Conservation (phyloP, 441 rosid species). For the Brassica balearica region DNA sequence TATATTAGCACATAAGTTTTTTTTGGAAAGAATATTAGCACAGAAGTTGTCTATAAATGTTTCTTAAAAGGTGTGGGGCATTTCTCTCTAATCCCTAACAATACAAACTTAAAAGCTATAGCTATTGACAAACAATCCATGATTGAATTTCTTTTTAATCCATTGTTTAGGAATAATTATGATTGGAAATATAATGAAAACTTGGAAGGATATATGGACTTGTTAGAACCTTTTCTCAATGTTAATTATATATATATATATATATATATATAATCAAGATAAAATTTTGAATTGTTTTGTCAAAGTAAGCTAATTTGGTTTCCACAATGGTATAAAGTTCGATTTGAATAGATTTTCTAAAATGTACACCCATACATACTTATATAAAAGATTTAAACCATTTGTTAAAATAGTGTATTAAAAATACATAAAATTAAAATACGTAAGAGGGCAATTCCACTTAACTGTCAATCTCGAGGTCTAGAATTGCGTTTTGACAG, state of each 20-base stretch:
- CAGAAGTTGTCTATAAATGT: not conserved
- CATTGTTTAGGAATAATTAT: not conserved
- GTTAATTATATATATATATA: not conserved
- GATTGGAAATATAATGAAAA: not conserved
- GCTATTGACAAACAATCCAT: not conserved
- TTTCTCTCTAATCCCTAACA: not conserved
- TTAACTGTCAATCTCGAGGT: slow-evolving; percentile 33
- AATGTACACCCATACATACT: not conserved
- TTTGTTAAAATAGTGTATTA: not conserved
- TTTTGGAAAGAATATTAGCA: not conserved
- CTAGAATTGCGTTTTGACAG: slow-evolving; percentile 26
- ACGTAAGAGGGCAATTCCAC: slow-evolving; percentile 15
- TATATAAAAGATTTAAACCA: not conserved
- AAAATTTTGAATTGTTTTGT: not conserved
- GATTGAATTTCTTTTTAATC: not conserved
- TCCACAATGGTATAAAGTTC: slow-evolving; percentile 8
- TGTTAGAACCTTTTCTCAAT: not conserved
- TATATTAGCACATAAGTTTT: not conserved
- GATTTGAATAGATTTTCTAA: not conserved
- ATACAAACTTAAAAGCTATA: not conserved
- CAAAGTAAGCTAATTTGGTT: not conserved
- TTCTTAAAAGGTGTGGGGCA: not conserved
- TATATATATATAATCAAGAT: not conserved
- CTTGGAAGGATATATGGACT: not conserved
- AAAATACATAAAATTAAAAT: not conserved